Evolutionary conservation across 495 filamentous ascomycete genomes (phyloP).

Genomic region (Opeltia flavorubescens): DNA sequence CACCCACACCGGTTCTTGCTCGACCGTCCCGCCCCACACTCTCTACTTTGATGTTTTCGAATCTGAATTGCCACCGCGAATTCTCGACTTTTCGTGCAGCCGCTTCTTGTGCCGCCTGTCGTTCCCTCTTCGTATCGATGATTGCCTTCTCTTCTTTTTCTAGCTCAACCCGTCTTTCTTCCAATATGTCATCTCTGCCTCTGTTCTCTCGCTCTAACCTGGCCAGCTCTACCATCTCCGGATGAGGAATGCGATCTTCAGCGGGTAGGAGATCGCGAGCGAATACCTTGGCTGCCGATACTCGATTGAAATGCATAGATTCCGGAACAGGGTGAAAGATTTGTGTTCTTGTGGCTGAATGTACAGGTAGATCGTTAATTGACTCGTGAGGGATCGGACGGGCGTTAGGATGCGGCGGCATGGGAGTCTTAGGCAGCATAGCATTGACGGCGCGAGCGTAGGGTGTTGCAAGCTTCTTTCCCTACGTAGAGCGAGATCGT

Average conservation of each 20-base stretch:
- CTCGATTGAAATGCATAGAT: conserved; percentile 77
- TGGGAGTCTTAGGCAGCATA: conserved; percentile 59
- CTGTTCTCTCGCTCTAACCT: conserved; percentile 19
- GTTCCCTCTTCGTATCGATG: conserved; percentile 22
- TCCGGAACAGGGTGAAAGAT: conserved; percentile 85
- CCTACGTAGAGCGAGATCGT: conserved; percentile 33
- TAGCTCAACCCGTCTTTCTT: conserved; percentile 26
- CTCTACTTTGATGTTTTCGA: conserved; percentile 50
- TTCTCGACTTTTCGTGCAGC: conserved; percentile 30
- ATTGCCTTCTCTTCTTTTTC: conserved; percentile 30
- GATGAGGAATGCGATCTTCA: conserved; percentile 78
- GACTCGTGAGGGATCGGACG: conserved; percentile 47
- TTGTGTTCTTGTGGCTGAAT: conserved; percentile 64
- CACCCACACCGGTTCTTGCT: conserved; percentile 40
- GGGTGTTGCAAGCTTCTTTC: conserved; percentile 58
- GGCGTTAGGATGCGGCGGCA: conserved; percentile 16
- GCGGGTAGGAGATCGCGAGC: conserved; percentile 57
- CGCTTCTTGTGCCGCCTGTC: conserved; percentile 25
- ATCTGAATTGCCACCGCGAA: conserved; percentile 67
- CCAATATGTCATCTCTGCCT: conserved; percentile 14
- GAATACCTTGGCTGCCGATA: conserved; percentile 80
- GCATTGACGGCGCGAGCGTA: conserved; percentile 61
- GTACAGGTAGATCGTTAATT: conserved; percentile 82
- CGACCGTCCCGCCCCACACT: conserved; percentile 48
- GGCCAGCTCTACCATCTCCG: conserved; percentile 59